Evolutionary conservation across 2,329 filamentous ascomycete species (phyloP).

Genomic region (Amylocarpus encephaloides): DNA sequence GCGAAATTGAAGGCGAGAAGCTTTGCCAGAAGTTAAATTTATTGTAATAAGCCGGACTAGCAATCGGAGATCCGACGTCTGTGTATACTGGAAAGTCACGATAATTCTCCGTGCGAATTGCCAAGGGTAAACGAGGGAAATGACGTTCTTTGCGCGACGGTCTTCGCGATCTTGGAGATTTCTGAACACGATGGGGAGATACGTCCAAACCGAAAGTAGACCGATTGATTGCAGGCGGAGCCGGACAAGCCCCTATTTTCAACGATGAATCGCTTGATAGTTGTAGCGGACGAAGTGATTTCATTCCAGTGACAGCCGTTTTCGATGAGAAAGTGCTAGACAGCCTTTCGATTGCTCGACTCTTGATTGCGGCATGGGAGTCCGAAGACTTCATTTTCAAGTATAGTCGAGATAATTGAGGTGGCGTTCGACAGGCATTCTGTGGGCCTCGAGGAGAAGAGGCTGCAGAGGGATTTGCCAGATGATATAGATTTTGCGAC

Average conservation of each 20-base stretch:
- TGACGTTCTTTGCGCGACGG: background rate
- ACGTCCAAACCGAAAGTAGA: constrained; percentile 12
- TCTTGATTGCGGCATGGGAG: background rate
- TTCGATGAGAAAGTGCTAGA: constrained; percentile 5
- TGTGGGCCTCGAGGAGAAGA: background rate
- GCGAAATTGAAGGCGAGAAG: background rate
- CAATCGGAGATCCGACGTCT: constrained; percentile 3
- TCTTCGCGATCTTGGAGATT: constrained; percentile 1
- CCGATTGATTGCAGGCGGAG: constrained; percentile 1
- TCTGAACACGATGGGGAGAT: background rate
- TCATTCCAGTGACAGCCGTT: constrained; percentile 26
- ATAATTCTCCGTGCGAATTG: constrained; percentile 11
- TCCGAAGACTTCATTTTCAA: background rate
- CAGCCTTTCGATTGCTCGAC: background rate
- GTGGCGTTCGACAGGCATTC: background rate
- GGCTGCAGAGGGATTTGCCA: background rate
- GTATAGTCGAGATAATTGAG: background rate
- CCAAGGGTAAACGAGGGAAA: constrained; percentile 5
- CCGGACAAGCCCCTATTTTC: constrained; percentile 9
- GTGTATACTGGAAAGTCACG: constrained; percentile 20
- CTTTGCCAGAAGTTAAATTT: background rate
- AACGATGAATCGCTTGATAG: constrained; percentile 16
- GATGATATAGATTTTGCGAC: background rate
- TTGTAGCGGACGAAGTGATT: constrained; percentile 21
- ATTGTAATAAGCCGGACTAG: constrained; percentile 2